Evolutionary conservation across 2,329 filamentous ascomycete species (phyloP), one percentile per base, ranked within the genome.

Genomic region (Colletotrichum orchidophilum): DNA sequence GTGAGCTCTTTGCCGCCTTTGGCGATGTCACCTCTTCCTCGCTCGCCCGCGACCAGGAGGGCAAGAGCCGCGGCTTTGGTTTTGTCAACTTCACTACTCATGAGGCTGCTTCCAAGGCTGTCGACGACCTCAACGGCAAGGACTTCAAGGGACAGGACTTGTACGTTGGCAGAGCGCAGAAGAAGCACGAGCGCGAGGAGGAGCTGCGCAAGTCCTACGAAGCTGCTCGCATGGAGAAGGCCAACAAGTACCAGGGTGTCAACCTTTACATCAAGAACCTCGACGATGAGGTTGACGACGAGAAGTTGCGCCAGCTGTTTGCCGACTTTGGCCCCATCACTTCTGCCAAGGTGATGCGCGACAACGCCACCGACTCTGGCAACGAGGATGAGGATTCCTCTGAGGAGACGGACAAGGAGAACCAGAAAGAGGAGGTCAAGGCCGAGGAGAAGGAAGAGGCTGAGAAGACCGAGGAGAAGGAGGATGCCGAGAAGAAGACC

Each of bases 201-300:
- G 96, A 99, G 86, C 92, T 99, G 73, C 95, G 96, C 87, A 97
- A 94, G 89, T 97, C 97, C 80, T 98, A 99, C 84, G 96, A 99
- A 86, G 96, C 96, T 79, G 95, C 95, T 78, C 96, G 96, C 79
- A 89, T 97, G 78, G 96, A 99, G 90, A 99, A 99, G 89, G 95
- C 95, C 83, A 97, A 91, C 87, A 99, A 99, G 88, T 99, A 99
- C 86, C 95, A 97, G 87, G 96, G 96, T 77, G 96, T 99, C 83
- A 99, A 99, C 88, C 90, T 99, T 60, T 99, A 99, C 87, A 96
- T 99, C 87, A 99, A 99, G 92, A 99, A 99, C 86, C 88, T 99
- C 73, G 93, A 95, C 75, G 96, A 99, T 77, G 96, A 98, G 73
- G 91, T 99, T 76, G 96, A 99, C 80, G 96, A 99, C 77, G 96